These are phyloP conservation scores for Filosporella fistucella DNA, from an alignment of 495 filamentous ascomycete species.

Conservation along the genomic window DNA sequence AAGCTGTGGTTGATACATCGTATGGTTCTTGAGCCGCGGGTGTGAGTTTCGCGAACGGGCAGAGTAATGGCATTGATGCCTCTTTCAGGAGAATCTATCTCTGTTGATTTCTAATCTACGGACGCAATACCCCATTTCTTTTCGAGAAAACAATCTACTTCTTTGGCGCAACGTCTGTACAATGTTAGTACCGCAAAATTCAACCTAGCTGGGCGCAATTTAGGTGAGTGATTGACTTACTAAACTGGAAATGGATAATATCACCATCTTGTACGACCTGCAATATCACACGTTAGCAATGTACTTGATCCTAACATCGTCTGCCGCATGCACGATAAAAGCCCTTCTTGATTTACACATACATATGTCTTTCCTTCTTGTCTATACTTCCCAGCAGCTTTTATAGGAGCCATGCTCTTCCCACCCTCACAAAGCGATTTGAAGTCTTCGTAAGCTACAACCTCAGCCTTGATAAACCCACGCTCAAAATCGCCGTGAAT, in stretches of 20 bases:
- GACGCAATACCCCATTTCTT: too few relatives aligned
- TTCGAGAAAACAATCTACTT: too few relatives aligned
- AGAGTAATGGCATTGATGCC: too few relatives aligned
- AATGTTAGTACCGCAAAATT: not conserved
- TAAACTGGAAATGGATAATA: slow-evolving; percentile 24
- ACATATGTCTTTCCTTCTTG: slow-evolving; percentile 27
- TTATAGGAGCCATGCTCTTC: slow-evolving; percentile 26
- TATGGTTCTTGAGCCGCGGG: too few relatives aligned
- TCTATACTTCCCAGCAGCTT: slow-evolving; percentile 26
- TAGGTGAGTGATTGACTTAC: slow-evolving; percentile 5
- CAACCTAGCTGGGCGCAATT: not conserved
- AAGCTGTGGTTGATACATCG: too few relatives aligned
- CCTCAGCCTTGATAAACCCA: slow-evolving; percentile 28
- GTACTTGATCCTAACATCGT: too few relatives aligned
- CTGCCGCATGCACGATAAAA: too few relatives aligned
- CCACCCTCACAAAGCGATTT: slow-evolving; percentile 21
- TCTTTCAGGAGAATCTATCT: too few relatives aligned
- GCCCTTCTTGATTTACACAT: too few relatives aligned
- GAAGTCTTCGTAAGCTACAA: slow-evolving; percentile 26
- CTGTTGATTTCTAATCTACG: too few relatives aligned
- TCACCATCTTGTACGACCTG: slow-evolving; percentile 24
- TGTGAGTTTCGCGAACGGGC: too few relatives aligned
- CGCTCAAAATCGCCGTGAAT: slow-evolving; percentile 29
- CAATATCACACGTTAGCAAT: too few relatives aligned
- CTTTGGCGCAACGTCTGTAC: slow-evolving; percentile 14